Base-by-base conservation (phyloP, 257 asterid genomes). In the Buddleja alternifolia region DNA sequence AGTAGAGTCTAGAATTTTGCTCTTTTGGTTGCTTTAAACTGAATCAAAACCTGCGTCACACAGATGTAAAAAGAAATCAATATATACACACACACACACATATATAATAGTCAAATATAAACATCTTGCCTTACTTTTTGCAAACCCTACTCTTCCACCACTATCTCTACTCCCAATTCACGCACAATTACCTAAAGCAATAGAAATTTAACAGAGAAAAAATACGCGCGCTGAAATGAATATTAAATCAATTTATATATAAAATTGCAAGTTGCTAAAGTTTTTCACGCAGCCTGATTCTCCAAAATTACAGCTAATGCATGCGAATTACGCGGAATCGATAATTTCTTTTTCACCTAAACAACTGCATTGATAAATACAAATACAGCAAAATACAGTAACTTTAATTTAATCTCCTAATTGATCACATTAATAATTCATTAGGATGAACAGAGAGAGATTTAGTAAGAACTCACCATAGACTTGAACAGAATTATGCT, bases 11-110 rank as follows among this genome's bases (percentile, higher is more conserved):
- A 77, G 75, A 29, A 78, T 42, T 21, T 47, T 60, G 52, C 74
- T 44, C 42, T 6, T 11, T 39, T 70, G 68, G 48, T 62, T 55
- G 83, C 84, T 77, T 72, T 56, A 42, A 72, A 66, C 66, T 25
- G 59, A 78, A 81, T 60, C 75, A 69, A 29, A 81, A 78, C 86
- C 78, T 81, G 91, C 81, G 86, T 79, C 39, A 75, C 39, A 67
- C 82, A 79, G 74, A 80, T 79, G 63, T 45, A 61, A 55, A 69
- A 67, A 80, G 63, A 34, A 63, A 50, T 4, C 67, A 69, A 45
- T 40, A 36, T 61, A 55, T 17, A 1, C 2, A 29, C 5, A 29
- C 2, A 1, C 5, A 29, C 5, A 1, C 3, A 1, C 34, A 29
- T 29, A 1, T 10, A 62, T 42, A 41, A 20, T 7, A 24, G 70